Conservation (phyloP, 2,329 filamentous ascomycete species). For the Coccinonectria pachysandricola region DNA sequence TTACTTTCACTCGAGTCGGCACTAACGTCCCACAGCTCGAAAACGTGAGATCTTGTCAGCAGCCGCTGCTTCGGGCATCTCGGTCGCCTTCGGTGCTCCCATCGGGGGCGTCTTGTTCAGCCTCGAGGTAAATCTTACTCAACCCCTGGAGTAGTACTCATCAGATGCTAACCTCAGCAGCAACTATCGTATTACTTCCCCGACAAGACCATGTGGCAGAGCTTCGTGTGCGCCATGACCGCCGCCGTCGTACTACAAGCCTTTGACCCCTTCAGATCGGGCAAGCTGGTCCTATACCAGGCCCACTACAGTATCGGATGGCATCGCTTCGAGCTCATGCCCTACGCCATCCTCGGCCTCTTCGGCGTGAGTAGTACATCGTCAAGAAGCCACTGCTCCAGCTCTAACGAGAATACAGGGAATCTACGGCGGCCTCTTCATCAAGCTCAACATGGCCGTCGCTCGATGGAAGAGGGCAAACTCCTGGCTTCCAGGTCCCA, state of each 20-base stretch:
- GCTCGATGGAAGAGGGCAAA: constrained; percentile 66
- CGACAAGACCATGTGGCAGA: constrained; percentile 99
- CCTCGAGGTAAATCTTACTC: constrained; percentile 54
- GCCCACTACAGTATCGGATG: constrained; percentile 85
- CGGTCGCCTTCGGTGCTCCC: constrained; percentile 85
- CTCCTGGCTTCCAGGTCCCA: constrained; percentile 58
- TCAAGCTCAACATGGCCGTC: constrained; percentile 84
- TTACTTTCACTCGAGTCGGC: background rate
- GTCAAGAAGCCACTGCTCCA: constrained; percentile 2
- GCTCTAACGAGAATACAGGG: constrained; percentile 41
- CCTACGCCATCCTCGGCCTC: constrained; percentile 77
- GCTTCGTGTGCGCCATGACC: constrained; percentile 98
- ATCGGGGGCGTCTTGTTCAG: constrained; percentile 94
- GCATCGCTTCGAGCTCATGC: constrained; percentile 89
- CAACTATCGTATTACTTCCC: constrained; percentile 96
- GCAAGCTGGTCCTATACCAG: constrained; percentile 92
- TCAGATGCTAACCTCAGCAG: constrained; percentile 26
- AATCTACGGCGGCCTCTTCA: constrained; percentile 90
- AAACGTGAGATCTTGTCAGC: constrained; percentile 91
- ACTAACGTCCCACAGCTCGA: constrained; percentile 46
- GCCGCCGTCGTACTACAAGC: constrained; percentile 88
- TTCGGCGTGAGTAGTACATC: constrained; percentile 46
- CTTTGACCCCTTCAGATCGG: constrained; percentile 87
- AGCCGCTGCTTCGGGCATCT: constrained; percentile 84
- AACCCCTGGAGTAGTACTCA: background rate